Base-by-base conservation (phyloP, 108 stramenopile species). In the Fragilariopsis cylindrus region DNA sequence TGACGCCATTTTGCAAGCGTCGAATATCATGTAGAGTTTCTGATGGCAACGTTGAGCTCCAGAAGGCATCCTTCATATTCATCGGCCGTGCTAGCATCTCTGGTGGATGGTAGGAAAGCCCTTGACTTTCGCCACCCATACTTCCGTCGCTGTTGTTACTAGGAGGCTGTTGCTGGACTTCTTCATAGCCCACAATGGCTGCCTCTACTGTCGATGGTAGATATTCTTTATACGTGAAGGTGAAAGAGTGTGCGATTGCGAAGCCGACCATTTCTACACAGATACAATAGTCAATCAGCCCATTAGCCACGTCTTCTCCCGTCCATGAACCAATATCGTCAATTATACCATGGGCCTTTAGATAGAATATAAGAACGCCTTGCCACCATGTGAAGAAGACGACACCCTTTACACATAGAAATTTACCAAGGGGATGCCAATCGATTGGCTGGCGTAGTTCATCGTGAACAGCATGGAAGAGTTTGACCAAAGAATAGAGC, bases 351-450 rank as follows among this genome's bases (percentile, higher is more conserved):
- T 87, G 81, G 50, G 84, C 85, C 16, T 83, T 58, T 2, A 97
- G 58, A 41, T 91, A 92, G 30, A 88, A 87, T 58, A 99, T 95
- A 18, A 81, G 74, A 9, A 98, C 89, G 12, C 92, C 85, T 80
- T 99, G 98, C 98, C 95, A 96, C 90, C 94, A 99, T 1, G 97
- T 96, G 70, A 98, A 96, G 80, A 99, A 99, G 5, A 99, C 91
- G n/a, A 99, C 96, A 16, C 94, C 94, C 78, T 99, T 99, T 54
- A 99, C 87, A 66, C 95, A 95, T 0, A 98, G 65, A 71, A 99
- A 99, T 74, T 99, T 99, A n/a, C 96, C 95, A 15, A 97, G 74
- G 3, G 98, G 97, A 57, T 86, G 80, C 94, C 94, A 96, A 68
- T 93, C 77, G 48, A 93, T 85, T 1, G 91, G 94, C 70, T 87